phyloP scores from a whole-genome alignment of 164 flowering plant genomes.

The Amborella trichopoda region DNA sequence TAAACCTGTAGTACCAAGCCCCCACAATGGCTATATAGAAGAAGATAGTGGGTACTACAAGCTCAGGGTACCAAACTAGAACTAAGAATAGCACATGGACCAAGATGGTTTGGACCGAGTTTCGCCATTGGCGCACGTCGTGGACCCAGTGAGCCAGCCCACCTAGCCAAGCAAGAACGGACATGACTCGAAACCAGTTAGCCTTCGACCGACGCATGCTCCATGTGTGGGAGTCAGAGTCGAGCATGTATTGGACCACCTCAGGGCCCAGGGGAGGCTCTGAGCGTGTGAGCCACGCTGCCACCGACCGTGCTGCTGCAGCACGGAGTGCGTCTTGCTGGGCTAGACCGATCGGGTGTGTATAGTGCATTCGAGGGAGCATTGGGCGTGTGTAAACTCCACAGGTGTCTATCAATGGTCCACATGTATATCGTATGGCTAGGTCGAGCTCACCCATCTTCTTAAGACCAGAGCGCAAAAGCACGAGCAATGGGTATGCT shows the following conservation, averaged over 20 bases:
- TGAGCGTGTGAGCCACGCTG: slow-evolving; percentile 60
- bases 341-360: slow-evolving; percentile 81
- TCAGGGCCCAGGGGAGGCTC: slow-evolving; percentile 91
- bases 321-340: slow-evolving; percentile 83
- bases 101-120: slow-evolving; percentile 60
- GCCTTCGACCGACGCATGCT: slow-evolving; percentile 91
- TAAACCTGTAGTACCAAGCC: slow-evolving; percentile 81
- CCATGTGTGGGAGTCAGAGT: slow-evolving; percentile 85
- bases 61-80: slow-evolving; percentile 95
- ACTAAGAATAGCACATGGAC: slow-evolving; percentile 79
- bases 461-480: slow-evolving; percentile 54
- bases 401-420: slow-evolving; percentile 56
- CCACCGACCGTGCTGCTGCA: slow-evolving; percentile 72
- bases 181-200: slow-evolving; percentile 85
- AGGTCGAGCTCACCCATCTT: slow-evolving; percentile 97
- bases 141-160: slow-evolving; percentile 76
- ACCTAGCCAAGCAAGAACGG: slow-evolving; percentile 66
- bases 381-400: slow-evolving; percentile 68
- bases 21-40: slow-evolving; percentile 70
- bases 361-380: slow-evolving; percentile 85
- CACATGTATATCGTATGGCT: slow-evolving; percentile 76
- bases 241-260: slow-evolving; percentile 87
- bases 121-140: slow-evolving; percentile 70
- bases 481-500: slow-evolving; percentile 69
- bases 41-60: slow-evolving; percentile 79